A percentile compares a stretch with the other conserved stretches of the same genome.
Evolutionary conservation across 2,329 filamentous ascomycete species (phyloP).

Genomic region (Diaporthe batatas): DNA sequence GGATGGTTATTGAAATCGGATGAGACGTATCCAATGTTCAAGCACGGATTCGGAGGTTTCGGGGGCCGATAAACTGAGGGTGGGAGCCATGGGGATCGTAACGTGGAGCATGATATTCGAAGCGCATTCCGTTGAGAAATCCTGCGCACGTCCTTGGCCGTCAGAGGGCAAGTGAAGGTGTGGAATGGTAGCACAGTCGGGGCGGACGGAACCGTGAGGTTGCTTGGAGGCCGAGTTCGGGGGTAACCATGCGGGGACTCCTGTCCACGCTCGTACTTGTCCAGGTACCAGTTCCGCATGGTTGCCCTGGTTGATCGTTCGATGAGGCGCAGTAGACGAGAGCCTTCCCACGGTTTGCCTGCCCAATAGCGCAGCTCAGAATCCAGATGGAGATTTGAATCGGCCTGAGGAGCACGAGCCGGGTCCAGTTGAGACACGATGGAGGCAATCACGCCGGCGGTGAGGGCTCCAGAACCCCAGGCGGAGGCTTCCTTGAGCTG

Average conservation of each 20-base stretch:
- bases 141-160: conserved; percentile 89
- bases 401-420: conserved; percentile 53
- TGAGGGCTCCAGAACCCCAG: conserved; percentile 84
- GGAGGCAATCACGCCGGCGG: conserved; percentile 64
- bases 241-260: conserved; percentile 73
- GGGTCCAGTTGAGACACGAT: conserved; percentile 62
- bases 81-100: conserved; percentile 89
- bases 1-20: conserved; percentile 99
- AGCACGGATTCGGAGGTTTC: conserved; percentile 80
- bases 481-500: conserved; percentile 87
- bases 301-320: conserved; percentile 85
- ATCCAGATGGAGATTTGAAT: conserved; percentile 54
- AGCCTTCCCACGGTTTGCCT: conserved; percentile 87
- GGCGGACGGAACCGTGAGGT: conserved; percentile 83
- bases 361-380: conserved; percentile 71
- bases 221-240: conserved; percentile 79
- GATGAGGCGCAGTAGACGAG: conserved; percentile 83
- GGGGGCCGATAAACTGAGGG: conserved; percentile 86
- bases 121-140: conserved; percentile 96
- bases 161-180: conserved; percentile 95
- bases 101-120: conserved; percentile 90
- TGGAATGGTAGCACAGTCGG: conserved; percentile 97
- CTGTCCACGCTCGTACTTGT: conserved; percentile 76
- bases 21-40: conserved; percentile 96
- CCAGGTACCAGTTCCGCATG: conserved; percentile 89